phyloP scores from a whole-genome alignment of 768 basidiomycete species.

The Hericium alpestre region DNA sequence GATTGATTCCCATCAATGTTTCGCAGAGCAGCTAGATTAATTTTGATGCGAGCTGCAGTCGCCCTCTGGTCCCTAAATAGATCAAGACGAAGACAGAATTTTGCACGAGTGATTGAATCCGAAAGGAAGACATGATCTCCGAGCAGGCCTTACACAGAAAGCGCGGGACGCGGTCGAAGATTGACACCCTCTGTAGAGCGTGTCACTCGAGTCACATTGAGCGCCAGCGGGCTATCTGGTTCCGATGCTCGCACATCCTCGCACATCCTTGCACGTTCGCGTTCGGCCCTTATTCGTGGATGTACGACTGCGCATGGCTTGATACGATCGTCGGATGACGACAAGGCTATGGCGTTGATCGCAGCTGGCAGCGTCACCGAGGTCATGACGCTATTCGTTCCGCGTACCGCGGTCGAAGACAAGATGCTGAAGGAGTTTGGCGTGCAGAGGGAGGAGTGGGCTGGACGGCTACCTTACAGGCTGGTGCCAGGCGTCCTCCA shows the following conservation, averaged over 20 bases:
- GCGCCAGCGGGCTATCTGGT: constrained; percentile 11
- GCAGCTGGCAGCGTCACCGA: not conserved
- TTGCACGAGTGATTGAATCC: no score
- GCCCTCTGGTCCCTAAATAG: no score
- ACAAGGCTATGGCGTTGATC: not conserved
- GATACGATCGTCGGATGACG: constrained; percentile 1
- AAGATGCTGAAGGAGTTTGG: not conserved
- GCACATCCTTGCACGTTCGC: not conserved
- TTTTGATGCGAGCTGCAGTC: no score
- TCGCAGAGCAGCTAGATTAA: no score
- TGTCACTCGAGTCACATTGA: no score
- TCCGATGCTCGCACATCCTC: not conserved
- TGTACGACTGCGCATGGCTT: constrained; percentile 7
- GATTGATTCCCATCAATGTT: no score
- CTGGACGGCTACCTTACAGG: not conserved
- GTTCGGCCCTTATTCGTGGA: constrained; percentile 8
- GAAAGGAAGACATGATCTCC: no score
- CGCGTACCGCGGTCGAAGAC: not conserved
- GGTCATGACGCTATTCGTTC: not conserved
- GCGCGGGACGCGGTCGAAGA: no score
- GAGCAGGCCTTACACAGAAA: no score
- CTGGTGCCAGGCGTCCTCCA: not conserved
- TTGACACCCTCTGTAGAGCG: no score
- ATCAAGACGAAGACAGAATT: no score
- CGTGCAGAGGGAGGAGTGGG: not conserved